Evolutionary conservation across 1,284 basidiomycete species (phyloP), one percentile per base, ranked within the genome.

Genomic region (Hymenochaete sp.): DNA sequence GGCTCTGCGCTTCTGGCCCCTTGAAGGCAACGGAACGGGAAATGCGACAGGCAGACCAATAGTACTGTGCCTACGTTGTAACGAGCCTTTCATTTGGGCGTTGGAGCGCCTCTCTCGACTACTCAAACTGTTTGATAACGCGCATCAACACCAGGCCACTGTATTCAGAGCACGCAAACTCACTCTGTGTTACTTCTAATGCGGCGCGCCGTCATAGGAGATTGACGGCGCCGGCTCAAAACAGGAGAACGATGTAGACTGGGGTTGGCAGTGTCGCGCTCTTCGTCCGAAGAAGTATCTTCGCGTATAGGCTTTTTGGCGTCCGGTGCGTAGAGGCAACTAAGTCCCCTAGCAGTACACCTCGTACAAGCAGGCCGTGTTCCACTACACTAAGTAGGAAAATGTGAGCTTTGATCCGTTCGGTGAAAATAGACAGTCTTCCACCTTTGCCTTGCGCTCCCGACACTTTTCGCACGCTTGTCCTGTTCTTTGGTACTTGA

Each of bases 401-500:
- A 13, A 26, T 5, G 28, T 25, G 19, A 10, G 26, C 11, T 14
- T 42, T 48, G 29, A 42, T 10, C 18, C 22, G 26, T 21, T 16
- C 21, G 14, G 19, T 32, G 32, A 46, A 28, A 43, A 40, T 33
- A 29, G 33, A 22, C 27, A 38, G n/a, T 59, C 41, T 8, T 16
- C 13, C 46, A 70, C 68, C 63, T 70, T 71, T 8, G 68, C 67
- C 52, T 71, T 71, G 27, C 68, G 61, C 47, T 68, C 65, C 21
- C 68, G 63, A 53, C 68, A 71, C 47, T 64, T 67, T 49, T 64
- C 62, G 55, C 68, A 71, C 6, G 68, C 68, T 50, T 66, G 64
- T 14, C 59, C 56, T 1, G 67, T 68, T 28, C 66, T 62, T 41
- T 62, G 56, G 54, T 66, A 65, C 51, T 65, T 65, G 44, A 66